Base-by-base conservation (phyloP, 2,329 filamentous ascomycete genomes). In the Hypoxylon sp. region DNA sequence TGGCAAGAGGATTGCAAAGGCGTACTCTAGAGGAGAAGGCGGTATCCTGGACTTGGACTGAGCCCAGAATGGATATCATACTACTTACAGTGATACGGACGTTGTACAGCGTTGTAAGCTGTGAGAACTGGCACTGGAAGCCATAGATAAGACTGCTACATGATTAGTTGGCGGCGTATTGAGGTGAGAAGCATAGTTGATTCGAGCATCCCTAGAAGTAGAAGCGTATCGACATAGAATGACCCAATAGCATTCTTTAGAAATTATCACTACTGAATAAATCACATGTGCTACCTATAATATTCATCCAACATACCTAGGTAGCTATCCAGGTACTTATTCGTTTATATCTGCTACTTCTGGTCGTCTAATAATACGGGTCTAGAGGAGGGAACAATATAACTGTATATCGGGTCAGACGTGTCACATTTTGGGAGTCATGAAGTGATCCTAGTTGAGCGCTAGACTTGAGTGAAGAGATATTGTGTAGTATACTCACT, bases 1-100 rank as follows among this genome's bases (percentile, higher is more conserved):
- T 34, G 94, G 86, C 0, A 86, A 83, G 77, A 87, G 89, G 75
- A 87, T 94, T 63, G 81, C 83, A 0, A 82, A 85, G 74, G 82
- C 80, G 6, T 90, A 90, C 76, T 85, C 81, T 14, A 76, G 71
- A 69, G 68, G 61, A 2, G 56, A 68, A 59, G 63, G 62, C 25
- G 69, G 68, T 17, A 46, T 65, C 25, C 43, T 68, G 17, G 57
- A 60, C 43, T 45, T 66, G 14, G 50, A 66, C 32, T 71, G 50
- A 69, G 38, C 38, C 10, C 5, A 52, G 9, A 2, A 11, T 30
- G 38, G 21, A 32, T 10, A 21, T 5, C 13, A 13, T 14, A 43
- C 21, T 17, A 17, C 9, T 17, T 1, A 38, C 34, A 38, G 41
- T 11, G 21, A 41, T 17, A 41, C 14, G 11, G 28, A 11, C 5